Conservation (phyloP, 306 rosid species). For the Morella rubra region DNA sequence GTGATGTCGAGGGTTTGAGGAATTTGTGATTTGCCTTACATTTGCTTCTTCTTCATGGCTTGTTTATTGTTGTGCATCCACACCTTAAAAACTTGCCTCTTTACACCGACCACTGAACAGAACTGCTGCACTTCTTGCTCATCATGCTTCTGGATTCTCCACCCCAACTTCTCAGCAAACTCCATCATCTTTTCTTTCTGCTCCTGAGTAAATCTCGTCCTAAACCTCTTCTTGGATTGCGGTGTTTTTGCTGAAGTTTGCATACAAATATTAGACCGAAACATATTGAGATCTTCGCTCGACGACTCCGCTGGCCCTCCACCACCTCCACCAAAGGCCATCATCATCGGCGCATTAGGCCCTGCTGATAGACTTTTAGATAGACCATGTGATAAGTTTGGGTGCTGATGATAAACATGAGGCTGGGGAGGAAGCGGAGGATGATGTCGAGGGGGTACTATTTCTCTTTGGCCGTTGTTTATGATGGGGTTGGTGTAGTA, state of each 20-base stretch:
- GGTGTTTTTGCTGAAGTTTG: constrained; percentile 27
- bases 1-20: not conserved
- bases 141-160: constrained; percentile 93
- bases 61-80: constrained; percentile 99
- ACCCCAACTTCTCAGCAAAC: constrained; percentile 76
- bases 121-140: constrained; percentile 80
- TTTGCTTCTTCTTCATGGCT: constrained; percentile 66
- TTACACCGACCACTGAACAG: constrained; percentile 70
- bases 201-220: constrained; percentile 72
- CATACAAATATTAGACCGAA: constrained; percentile 35
- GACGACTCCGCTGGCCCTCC: constrained; percentile 70
- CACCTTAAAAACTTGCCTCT: constrained; percentile 81
- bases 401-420: constrained; percentile 24
- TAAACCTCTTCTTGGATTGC: constrained; percentile 64
- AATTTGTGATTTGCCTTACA: constrained; percentile 40
- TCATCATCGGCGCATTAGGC: constrained; percentile 58
- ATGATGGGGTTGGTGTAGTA: constrained; percentile 32
- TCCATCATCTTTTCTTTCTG: constrained; percentile 91
- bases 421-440: constrained; percentile 27
- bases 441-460: constrained; percentile 20
- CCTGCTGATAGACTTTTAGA: constrained; percentile 19
- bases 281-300: constrained; percentile 74
- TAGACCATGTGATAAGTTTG: constrained; percentile 26
- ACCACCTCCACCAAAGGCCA: constrained; percentile 69
- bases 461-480: constrained; percentile 20